Evolutionary conservation across 371 early-diverging fungal species (phyloP), one percentile per base, ranked within the genome.

Genomic region (Chytridium lagenaria): DNA sequence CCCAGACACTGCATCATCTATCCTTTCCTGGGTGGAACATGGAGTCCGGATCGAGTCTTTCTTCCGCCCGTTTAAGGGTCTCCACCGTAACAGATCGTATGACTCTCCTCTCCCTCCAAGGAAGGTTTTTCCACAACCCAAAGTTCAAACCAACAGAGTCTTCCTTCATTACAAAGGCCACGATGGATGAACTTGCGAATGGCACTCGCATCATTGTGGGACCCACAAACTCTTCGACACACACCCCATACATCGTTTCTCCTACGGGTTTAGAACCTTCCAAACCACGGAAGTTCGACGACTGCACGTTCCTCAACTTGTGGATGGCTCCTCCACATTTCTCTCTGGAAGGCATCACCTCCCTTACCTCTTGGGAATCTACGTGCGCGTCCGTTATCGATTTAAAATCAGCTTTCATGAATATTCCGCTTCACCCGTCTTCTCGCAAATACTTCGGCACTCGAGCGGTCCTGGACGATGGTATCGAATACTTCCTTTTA

Each of bases 231-330:
- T 44, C 19, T 19, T 44, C 44, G 44, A 19, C 44, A 7, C 12
- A 44, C 44, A 44, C 19, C 44, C 44, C 44, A 44, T 19, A 44
- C 44, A 44, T 44, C 19, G 33, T 63, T 22, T 63, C 22, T 2
- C 64, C 64, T 5, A 28, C 64, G n/a, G 64, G 64, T 10, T n/a
- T 63, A 5, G 64, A 28, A 63, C n/a, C 31, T 10, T 22, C 31
- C 22, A 63, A 33, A 5, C n/a, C 31, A 16, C 64, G 64, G 10
- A 63, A 63, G 33, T 63, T 63, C 38, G 64, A 63, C 64, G 64
- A 63, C 64, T 28, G 22, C 30, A 63, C 64, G 3, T 28, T 28
- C 22, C 23, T 33, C 31, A 63, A 63, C 64, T 5, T 36, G 38
- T 30, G 64, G 64, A 36, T 22, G n/a, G n/a, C 2, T 38, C 64